Conservation (phyloP, 148 eudicot species). For the Polygonum maritimum region DNA sequence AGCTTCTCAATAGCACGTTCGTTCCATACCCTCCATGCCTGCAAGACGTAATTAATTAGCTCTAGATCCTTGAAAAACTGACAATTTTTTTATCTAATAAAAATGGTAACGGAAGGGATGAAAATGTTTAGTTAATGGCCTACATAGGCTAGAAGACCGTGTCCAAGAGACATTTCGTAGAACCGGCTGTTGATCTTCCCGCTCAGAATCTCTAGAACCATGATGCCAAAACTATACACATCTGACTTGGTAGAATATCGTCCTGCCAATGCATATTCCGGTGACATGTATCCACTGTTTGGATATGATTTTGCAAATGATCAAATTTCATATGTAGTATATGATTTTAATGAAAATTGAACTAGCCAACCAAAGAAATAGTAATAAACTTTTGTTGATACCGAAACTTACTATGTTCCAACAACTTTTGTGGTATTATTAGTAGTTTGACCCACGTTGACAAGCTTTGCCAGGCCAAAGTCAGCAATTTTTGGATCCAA, state of each 20-base stretch:
- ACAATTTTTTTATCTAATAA: not conserved
- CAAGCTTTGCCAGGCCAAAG: constrained; percentile 2
- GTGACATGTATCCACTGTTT: constrained; percentile 7
- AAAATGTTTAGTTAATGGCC: not conserved
- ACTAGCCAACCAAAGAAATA: not conserved
- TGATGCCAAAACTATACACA: not conserved
- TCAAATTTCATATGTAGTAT: not conserved
- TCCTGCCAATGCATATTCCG: constrained; percentile 1
- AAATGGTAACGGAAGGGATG: not conserved
- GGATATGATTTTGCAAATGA: not conserved
- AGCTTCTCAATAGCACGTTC: not conserved
- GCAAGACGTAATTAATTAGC: not conserved
- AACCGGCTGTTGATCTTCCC: not conserved
- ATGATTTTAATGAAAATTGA: too few relatives aligned
- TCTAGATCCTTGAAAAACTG: not conserved
- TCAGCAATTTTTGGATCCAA: not conserved
- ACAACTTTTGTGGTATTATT: not conserved
- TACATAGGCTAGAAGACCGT: not conserved
- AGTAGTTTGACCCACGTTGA: not conserved
- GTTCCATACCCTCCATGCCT: not conserved
- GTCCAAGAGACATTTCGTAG: not conserved
- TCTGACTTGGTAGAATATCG: constrained; percentile 7
- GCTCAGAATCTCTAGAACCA: not conserved
- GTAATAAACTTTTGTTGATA: not conserved
- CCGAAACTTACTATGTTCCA: not conserved